Conservation (phyloP, 768 basidiomycete genomes). For the Asterophora parasitica region DNA sequence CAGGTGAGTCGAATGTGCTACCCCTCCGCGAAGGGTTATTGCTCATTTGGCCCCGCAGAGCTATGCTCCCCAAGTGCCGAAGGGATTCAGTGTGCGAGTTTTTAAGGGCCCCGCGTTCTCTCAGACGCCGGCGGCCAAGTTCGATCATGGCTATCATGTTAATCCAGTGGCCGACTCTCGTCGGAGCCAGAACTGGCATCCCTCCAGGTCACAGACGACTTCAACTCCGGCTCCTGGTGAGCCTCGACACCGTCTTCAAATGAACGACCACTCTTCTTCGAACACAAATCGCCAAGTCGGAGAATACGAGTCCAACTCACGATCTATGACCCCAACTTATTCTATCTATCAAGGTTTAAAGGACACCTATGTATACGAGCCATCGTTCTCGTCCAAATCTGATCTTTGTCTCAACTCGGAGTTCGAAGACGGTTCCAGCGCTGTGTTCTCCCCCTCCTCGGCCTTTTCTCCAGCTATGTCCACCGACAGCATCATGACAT, state of each 20-base stretch:
- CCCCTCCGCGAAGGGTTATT: slow-evolving; percentile 2
- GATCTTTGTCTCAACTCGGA: too few species aligned
- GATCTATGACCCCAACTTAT: too few species aligned
- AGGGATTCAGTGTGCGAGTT: slow-evolving; percentile 47
- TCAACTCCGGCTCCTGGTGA: slow-evolving; percentile 20
- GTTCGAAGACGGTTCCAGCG: too few species aligned
- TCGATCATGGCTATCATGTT: slow-evolving; percentile 44
- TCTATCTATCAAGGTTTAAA: slow-evolving; percentile 46
- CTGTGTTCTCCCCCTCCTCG: slow-evolving; percentile 34
- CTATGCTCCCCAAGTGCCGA: slow-evolving; percentile 36
- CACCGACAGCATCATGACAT: slow-evolving; percentile 36
- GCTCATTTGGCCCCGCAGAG: slow-evolving; percentile 9
- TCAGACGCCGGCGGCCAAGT: slow-evolving; percentile 37
- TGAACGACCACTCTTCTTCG: slow-evolving; percentile 6
- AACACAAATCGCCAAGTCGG: background rate
- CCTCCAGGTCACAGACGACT: slow-evolving; percentile 18
- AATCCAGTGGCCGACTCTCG: slow-evolving; percentile 26
- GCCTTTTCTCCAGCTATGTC: slow-evolving; percentile 39
- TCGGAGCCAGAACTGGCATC: slow-evolving; percentile 24
- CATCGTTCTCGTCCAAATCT: slow-evolving; percentile 53
- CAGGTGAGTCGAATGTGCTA: slow-evolving; percentile 17
- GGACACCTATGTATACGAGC: slow-evolving; percentile 58
- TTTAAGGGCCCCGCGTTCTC: slow-evolving; percentile 44
- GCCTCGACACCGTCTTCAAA: slow-evolving; percentile 23
- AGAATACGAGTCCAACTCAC: slow-evolving; percentile 14